Evolutionary conservation across 371 early-diverging fungal species (phyloP), one percentile per base, ranked within the genome.

Genomic region (Encephalitozoon cuniculi): DNA sequence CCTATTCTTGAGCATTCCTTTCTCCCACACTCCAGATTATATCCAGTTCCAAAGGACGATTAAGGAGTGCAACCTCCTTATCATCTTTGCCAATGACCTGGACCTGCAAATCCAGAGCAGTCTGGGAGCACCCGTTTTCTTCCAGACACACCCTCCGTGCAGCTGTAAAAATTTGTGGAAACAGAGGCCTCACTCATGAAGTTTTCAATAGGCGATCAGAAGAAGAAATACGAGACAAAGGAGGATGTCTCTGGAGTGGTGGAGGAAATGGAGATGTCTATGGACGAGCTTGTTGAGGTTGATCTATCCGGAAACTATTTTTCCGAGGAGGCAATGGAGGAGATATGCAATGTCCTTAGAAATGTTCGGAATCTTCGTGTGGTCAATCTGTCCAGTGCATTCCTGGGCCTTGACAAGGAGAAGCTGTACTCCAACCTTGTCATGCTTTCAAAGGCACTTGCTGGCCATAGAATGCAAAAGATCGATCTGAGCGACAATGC

Each of bases 401-500:
- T 86, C 49, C 73, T 77, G 39, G 64, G 77, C 53, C 66, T 83
- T 21, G 71, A 41, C 7, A 77, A 75, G 41, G 75, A 79, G 25
- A 78, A 80, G n/a, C 81, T 86, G 74, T 30, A 55, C 39, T 32
- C 55, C 12, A 64, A 78, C 44, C 69, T 84, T 12, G 53, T 30
- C 30, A 25, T 68, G 41, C 78, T 86, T 41, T 74, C 52, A 41
- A 65, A 52, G 4, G 21, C 73, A 46, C 21, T 79, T 11, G 44
- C 11, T 3, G 72, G 72, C 28, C 46, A 69, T 30, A 51, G 54
- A 1, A 23, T 86, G 11, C 44, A 41, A 18, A 43, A 66, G 30
- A 76, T 86, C 25, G 81, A 84, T 28, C 52, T 86, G 11, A 81
- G 83, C 51, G 77, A 82, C 46, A 86, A 86, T 76, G 86, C 86